phyloP scores from a whole-genome alignment of 495 filamentous ascomycete genomes.

The Neurospora sp. region DNA sequence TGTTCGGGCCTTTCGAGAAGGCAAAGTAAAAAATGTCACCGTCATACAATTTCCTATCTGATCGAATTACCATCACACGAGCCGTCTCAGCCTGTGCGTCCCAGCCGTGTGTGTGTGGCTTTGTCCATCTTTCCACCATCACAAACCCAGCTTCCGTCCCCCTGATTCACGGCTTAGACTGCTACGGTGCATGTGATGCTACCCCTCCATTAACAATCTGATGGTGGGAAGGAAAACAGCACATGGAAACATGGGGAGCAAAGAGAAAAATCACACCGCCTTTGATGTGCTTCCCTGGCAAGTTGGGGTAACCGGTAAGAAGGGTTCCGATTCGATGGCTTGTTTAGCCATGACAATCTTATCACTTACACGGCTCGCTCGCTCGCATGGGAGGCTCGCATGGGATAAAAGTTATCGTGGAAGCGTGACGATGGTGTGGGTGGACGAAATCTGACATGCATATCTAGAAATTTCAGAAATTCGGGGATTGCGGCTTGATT shows the following conservation, averaged over 20 bases:
- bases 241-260: background rate
- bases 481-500: background rate
- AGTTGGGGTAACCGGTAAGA: too few relatives aligned
- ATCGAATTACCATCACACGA: too few relatives aligned
- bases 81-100: background rate
- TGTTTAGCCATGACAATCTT: background rate
- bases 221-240: background rate
- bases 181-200: too few relatives aligned
- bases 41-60: background rate
- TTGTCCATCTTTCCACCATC: background rate
- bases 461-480: background rate
- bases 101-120: background rate
- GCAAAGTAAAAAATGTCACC: background rate
- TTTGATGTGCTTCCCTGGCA: background rate
- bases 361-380: background rate
- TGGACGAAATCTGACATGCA: background rate
- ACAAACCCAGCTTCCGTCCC: background rate
- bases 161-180: background rate
- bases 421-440: background rate
- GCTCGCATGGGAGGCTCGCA: background rate
- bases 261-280: background rate
- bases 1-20: background rate
- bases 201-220: background rate
- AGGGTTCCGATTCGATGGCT: too few relatives aligned
- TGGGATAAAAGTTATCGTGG: background rate